Base-by-base conservation (phyloP, 257 asterid genomes). In the Solanum gandarillasii region DNA sequence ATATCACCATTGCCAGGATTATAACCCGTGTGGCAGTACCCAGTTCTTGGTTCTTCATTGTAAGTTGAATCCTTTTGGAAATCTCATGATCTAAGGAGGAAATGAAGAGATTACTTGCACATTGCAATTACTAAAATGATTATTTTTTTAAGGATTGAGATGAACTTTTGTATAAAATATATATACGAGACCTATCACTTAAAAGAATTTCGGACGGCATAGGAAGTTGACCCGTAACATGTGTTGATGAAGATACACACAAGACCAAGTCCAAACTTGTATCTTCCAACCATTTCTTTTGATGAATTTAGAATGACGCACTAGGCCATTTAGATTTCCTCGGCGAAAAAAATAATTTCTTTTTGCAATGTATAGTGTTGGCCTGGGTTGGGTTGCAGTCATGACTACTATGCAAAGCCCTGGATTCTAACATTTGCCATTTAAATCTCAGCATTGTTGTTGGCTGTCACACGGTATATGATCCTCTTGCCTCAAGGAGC, bases 1-100 rank as follows among this genome's bases (percentile, higher is more conserved):
- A 93, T n/a, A 94, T 86, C 36, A 90, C 89, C 7, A 95, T 90
- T 31, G 91, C 93, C 98, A 95, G 93, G 41, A 43, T 85, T 13
- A 86, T 36, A 2, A 91, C 89, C 75, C 89, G 68, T 1, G 89
- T 87, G 36, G 93, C 91, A 1, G 83, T 12, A 82, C 92, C 89
- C 86, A 86, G 23, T 76, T 46, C 86, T 34, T 86, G 91, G 83
- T 83, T 83, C 32, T 46, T 86, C 94, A 90, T 91, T 86, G 67
- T 82, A 67, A 31, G 12, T 35, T 29, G 55, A 81, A 29, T 27
- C 27, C 43, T 81, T 81, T 29, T 7, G 29, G 3, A 31, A 18
- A 48, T 18, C 21, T 48, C 86, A 82, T 82, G 31, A 29, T 82
- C 43, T 20, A 7, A 82, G 20, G 43, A 48, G n/a, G 70, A 48